Percentiles rank a stretch among this genome's conserved stretches.
Conservation (phyloP, 108 stramenopile genomes). For the Skeletonema menzelii region DNA sequence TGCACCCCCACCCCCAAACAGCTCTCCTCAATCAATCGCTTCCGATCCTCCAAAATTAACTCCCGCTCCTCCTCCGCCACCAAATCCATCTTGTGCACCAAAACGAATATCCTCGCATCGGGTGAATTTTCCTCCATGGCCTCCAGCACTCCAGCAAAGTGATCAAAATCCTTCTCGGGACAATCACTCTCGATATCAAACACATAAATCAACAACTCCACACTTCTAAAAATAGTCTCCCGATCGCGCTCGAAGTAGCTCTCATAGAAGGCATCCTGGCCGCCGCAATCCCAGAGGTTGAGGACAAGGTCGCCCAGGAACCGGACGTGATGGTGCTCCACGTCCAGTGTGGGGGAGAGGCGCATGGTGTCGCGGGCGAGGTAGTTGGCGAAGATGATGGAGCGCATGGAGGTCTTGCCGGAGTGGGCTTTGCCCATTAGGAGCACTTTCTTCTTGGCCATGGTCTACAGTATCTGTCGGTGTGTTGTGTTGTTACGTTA, state of each 20-base stretch:
- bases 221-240: constrained; percentile 96
- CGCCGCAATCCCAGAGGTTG: constrained; percentile 99
- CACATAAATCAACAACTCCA: constrained; percentile 98
- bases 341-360: constrained; percentile 94
- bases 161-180: constrained; percentile 92
- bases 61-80: constrained; percentile 88
- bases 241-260: constrained; percentile 96
- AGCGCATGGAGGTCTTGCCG: constrained; percentile 96
- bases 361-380: constrained; percentile 96
- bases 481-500: background rate
- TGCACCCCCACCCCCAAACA: constrained; percentile 75
- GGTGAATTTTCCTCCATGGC: constrained; percentile 96
- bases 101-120: constrained; percentile 95
- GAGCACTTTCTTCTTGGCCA: constrained; percentile 96
- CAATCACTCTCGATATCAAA: constrained; percentile 95
- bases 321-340: constrained; percentile 97
- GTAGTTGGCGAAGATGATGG: constrained; percentile 99
- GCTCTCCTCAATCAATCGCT: constrained; percentile 75
- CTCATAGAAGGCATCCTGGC: constrained; percentile 97
- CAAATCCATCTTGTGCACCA: constrained; percentile 99
- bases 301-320: constrained; percentile 97
- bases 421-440: constrained; percentile 97
- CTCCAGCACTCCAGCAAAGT: constrained; percentile 86
- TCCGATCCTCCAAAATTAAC: constrained; percentile 82
- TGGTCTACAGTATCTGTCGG: constrained; percentile 27